A percentile compares a stretch with the other conserved stretches of the same genome.
Conservation (phyloP, 73 alveolate species). For the Paramecium bursaria region DNA sequence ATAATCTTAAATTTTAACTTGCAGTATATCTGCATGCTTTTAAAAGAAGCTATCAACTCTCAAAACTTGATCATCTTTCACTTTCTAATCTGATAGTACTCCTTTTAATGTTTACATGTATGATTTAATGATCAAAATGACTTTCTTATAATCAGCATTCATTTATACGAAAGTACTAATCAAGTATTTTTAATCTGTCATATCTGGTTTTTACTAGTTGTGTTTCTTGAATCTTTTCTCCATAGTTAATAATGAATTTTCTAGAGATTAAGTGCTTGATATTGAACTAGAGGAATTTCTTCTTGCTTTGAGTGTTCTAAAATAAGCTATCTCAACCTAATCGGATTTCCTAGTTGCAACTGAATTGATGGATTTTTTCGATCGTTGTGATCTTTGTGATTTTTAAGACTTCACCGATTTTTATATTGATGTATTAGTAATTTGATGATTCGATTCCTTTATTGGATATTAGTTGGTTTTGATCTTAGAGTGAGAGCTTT, state of each 20-base stretch:
- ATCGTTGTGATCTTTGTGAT: too few relatives aligned
- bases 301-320: too few relatives aligned
- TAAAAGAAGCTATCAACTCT: constrained; percentile 17
- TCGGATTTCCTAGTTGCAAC: too few relatives aligned
- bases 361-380: too few relatives aligned
- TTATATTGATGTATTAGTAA: too few relatives aligned
- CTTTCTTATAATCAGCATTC: constrained; percentile 25
- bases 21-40: neutral
- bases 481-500: too few relatives aligned
- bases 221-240: constrained; percentile 38
- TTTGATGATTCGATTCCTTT: too few relatives aligned
- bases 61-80: constrained; percentile 4
- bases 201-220: neutral
- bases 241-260: constrained; percentile 1
- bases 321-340: too few relatives aligned
- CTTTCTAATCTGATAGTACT: neutral
- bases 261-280: constrained; percentile 33
- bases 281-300: constrained; percentile 13
- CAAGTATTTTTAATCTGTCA: constrained; percentile 46
- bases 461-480: too few relatives aligned
- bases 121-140: neutral
- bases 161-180: constrained; percentile 21
- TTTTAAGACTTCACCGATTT: too few relatives aligned
- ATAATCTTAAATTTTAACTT: constrained; percentile 31
- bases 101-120: constrained; percentile 9